Base-by-base conservation (phyloP, 2,329 filamentous ascomycete genomes). In the Fusarium irregulare region DNA sequence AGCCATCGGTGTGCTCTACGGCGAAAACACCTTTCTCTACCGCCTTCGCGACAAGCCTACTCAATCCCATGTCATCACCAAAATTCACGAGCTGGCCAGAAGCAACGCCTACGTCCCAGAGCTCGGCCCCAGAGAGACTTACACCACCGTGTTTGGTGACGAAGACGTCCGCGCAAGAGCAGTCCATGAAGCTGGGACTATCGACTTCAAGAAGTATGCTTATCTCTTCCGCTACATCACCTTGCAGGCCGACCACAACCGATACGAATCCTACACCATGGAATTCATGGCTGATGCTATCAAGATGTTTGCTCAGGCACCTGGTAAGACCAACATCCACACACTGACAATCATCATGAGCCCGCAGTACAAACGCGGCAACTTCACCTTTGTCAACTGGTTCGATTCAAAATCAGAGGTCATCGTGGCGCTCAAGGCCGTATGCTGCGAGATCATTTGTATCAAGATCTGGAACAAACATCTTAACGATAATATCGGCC, bases 21-120 rank as follows among this genome's bases (percentile, higher is more conserved):
- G 83, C 4, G 76, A 81, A 28, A 87, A 87, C 51, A 78, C 54
- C 0, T 87, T 87, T 62, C 66, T 78, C 3, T 87, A 87, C 64
- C 75, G 78, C 10, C 73, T 86, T 14, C 80, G 84, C 2, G 83
- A 86, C 62, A 59, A 59, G 16, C 68, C 60, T 16, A 62, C 47
- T 20, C 51, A 11, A 12, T 44, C 50, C 10, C 74, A 71, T 3
- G n/a, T 56, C 34, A 60, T 66, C 44, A n/a, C 67, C 40, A 50
- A 62, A 4, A 42, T 77, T 11, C 32, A 60, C 7, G 50, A 58
- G 14, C 53, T 76, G 12, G 47, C 41, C 9, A 53, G 73, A 8
- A 70, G 76, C 28, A 58, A 64, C 13, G 49, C 59, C n/a, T 68
- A 64, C 46, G 42, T 50, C 30, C 63, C 64, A 2, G 58, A 32